phyloP scores from a whole-genome alignment of 345 rosid species.

The Excoecaria agallocha region DNA sequence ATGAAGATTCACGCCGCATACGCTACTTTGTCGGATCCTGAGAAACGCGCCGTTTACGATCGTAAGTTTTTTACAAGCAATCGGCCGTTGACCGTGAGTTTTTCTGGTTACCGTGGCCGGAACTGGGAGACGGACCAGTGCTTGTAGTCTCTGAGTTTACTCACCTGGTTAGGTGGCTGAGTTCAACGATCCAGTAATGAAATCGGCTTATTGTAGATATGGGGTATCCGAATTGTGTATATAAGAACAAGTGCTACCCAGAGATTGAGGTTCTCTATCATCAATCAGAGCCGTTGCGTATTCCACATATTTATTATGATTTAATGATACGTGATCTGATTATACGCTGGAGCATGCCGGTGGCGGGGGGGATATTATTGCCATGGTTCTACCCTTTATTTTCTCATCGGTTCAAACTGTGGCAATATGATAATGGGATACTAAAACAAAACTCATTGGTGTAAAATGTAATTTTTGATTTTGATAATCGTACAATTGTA shows the following conservation, averaged over 20 bases:
- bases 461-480: no score
- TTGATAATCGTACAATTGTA: no score
- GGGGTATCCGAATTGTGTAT: not conserved
- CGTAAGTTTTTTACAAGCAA: conserved; percentile 37
- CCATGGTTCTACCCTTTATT: no score
- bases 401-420: no score
- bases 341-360: not conserved
- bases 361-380: not conserved
- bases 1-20: conserved; percentile 82
- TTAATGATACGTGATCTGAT: not conserved
- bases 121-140: conserved; percentile 98
- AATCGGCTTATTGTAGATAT: not conserved
- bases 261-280: not conserved
- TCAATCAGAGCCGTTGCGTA: not conserved
- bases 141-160: conserved; percentile 42
- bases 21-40: conserved; percentile 79
- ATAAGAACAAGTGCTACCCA: not conserved
- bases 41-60: conserved; percentile 79
- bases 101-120: conserved; percentile 48
- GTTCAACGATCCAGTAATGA: not conserved
- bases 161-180: not conserved
- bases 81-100: conserved; percentile 53
- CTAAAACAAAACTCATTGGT: no score
- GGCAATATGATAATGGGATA: no score
- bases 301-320: not conserved